These are phyloP conservation scores for Pneumocystis wakefieldiae DNA, from an alignment of 1,139 yeast species.

Conservation along the genomic window DNA sequence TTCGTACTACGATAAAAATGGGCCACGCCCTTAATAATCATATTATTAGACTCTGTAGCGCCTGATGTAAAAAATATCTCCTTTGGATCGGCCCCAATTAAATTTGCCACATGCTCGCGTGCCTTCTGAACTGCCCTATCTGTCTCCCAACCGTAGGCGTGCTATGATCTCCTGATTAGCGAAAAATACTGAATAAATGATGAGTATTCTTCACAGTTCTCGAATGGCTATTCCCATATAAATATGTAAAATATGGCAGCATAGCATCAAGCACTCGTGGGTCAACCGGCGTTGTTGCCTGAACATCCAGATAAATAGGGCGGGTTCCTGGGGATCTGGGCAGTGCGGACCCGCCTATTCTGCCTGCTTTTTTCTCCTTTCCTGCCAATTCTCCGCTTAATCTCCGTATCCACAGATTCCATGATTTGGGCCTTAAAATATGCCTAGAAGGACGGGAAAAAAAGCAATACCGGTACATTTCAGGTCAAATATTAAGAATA, in stretches of 20 bases:
- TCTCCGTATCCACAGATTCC: no score
- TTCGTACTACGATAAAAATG: slow-evolving; percentile 80
- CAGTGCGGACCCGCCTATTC: no score
- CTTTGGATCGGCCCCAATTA: slow-evolving; percentile 87
- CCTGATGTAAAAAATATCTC: slow-evolving; percentile 95
- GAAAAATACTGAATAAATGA: no score
- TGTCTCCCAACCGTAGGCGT: slow-evolving; percentile 98
- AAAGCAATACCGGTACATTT: no score
- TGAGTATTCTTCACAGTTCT: slow-evolving; percentile 35
- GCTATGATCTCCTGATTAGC: slow-evolving; percentile 22
- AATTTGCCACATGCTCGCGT: slow-evolving; percentile 60
- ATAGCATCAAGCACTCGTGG: slow-evolving; percentile 91
- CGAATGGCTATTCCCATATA: slow-evolving; percentile 94
- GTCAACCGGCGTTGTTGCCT: slow-evolving; percentile 96
- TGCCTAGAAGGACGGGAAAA: no score
- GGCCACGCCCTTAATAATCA: slow-evolving; percentile 90
- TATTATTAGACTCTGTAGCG: slow-evolving; percentile 93
- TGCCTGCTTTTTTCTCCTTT: no score
- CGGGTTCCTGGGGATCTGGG: slow-evolving; percentile 29
- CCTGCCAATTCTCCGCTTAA: no score
- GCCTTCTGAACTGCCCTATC: slow-evolving; percentile 83
- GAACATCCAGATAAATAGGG: slow-evolving; percentile 88
- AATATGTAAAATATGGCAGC: slow-evolving; percentile 83
- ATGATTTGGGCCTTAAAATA: no score
- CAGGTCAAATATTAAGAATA: no score